Evolutionary conservation across 2,329 filamentous ascomycete genomes (phyloP).

Genomic region (Trichoderma semiorbis): DNA sequence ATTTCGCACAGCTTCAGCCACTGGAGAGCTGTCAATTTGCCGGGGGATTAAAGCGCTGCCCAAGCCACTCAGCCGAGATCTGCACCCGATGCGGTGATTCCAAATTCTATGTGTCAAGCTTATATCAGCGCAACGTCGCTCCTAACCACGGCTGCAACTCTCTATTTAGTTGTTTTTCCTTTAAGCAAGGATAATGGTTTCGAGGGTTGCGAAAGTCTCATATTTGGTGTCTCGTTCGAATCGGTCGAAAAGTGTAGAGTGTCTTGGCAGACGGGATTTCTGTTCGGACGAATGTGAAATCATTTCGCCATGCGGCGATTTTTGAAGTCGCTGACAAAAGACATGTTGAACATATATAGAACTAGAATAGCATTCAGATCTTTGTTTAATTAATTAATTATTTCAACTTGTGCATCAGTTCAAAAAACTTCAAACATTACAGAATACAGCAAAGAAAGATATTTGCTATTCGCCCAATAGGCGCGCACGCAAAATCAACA

Average conservation of each 20-base stretch:
- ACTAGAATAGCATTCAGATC: neutral
- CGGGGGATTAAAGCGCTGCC: neutral
- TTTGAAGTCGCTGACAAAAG: neutral
- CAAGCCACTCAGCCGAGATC: neutral
- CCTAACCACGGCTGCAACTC: neutral
- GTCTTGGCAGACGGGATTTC: neutral
- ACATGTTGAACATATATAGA: neutral
- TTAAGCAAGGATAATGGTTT: neutral
- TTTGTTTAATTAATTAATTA: neutral
- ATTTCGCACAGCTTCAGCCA: neutral
- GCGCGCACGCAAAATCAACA: neutral
- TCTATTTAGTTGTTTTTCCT: neutral
- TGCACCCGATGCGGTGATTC: neutral
- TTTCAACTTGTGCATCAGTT: neutral
- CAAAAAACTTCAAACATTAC: neutral
- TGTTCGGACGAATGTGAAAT: neutral
- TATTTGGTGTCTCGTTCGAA: neutral
- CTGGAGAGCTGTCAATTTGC: neutral
- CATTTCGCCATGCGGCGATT: neutral
- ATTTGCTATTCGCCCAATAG: neutral
- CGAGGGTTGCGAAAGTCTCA: neutral
- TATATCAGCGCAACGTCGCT: neutral
- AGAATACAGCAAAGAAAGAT: neutral
- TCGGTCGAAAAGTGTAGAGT: neutral
- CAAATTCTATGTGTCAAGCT: constrained; percentile 14